Conservation (phyloP, 768 basidiomycete genomes). For the Rubroboletus satanas region DNA sequence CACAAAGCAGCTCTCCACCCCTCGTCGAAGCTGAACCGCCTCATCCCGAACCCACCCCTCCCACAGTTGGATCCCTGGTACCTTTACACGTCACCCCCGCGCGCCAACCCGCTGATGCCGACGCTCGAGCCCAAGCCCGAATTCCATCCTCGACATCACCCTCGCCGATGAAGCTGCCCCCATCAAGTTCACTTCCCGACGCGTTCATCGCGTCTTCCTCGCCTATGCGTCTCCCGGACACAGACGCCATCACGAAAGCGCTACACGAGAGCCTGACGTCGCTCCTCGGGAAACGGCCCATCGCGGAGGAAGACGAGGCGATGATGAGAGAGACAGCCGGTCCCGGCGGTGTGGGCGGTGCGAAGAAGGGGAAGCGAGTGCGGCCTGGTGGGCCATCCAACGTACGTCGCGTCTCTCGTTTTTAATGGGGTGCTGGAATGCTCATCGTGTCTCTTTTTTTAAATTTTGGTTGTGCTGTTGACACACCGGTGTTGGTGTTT, state of each 20-base stretch:
- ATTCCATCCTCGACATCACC: conserved; percentile 60
- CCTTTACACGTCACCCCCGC: neutral
- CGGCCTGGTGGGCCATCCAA: conserved; percentile 36
- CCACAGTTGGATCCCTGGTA: neutral
- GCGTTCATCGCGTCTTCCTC: conserved; percentile 22
- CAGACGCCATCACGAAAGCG: conserved; percentile 49
- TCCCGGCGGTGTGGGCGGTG: neutral
- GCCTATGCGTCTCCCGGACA: conserved; percentile 36
- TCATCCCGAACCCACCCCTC: neutral
- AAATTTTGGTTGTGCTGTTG: too few species aligned
- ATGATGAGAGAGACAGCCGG: conserved; percentile 12
- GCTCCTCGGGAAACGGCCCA: conserved; percentile 63
- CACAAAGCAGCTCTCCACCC: conserved; percentile 29
- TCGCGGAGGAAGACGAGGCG: conserved; percentile 37
- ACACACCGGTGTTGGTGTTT: neutral
- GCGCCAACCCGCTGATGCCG: conserved; percentile 8
- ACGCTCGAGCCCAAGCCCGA: conserved; percentile 19
- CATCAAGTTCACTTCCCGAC: conserved; percentile 14
- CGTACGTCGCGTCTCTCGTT: conserved; percentile 21
- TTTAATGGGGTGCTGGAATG: neutral
- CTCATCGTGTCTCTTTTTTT: neutral
- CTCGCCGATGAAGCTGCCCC: conserved; percentile 48
- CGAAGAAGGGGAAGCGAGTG: conserved; percentile 34
- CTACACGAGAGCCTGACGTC: conserved; percentile 67
- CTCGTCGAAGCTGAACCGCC: conserved; percentile 1